Conservation (phyloP, 768 basidiomycete genomes). For the Cubamyces sp. region DNA sequence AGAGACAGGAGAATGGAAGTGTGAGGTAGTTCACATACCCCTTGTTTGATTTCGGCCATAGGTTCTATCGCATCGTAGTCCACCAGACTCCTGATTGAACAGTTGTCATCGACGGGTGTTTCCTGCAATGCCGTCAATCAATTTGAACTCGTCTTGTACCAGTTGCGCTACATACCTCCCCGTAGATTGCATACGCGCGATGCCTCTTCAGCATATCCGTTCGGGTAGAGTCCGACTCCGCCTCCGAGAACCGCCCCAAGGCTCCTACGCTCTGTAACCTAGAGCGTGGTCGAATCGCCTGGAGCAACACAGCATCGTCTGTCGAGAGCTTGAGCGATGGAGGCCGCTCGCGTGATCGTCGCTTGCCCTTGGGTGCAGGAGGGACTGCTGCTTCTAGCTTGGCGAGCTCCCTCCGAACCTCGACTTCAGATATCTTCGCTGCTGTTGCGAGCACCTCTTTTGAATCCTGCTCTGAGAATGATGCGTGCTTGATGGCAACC, state of each 20-base stretch:
- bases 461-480: constrained; percentile 21
- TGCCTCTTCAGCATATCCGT: constrained; percentile 10
- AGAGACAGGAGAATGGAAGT: neutral
- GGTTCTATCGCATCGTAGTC: constrained; percentile 18
- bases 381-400: constrained; percentile 9
- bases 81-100: constrained; percentile 25
- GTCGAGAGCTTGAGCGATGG: constrained; percentile 22
- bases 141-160: neutral
- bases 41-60: constrained; percentile 4
- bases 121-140: constrained; percentile 1
- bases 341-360: constrained; percentile 15
- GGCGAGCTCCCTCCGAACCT: constrained; percentile 15
- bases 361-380: neutral
- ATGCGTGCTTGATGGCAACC: constrained; percentile 12
- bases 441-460: constrained; percentile 14
- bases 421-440: constrained; percentile 7
- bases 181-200: constrained; percentile 20
- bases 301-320: constrained; percentile 21
- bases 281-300: constrained; percentile 14
- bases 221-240: constrained; percentile 4
- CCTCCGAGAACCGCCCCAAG: constrained; percentile 2
- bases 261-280: constrained; percentile 15
- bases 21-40: neutral
- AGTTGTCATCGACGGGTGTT: constrained; percentile 20
- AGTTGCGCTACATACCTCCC: constrained; percentile 6